Evolutionary conservation across 306 rosid species (phyloP), one percentile per base, ranked within the genome.

Genomic region (Vigna angularis): DNA sequence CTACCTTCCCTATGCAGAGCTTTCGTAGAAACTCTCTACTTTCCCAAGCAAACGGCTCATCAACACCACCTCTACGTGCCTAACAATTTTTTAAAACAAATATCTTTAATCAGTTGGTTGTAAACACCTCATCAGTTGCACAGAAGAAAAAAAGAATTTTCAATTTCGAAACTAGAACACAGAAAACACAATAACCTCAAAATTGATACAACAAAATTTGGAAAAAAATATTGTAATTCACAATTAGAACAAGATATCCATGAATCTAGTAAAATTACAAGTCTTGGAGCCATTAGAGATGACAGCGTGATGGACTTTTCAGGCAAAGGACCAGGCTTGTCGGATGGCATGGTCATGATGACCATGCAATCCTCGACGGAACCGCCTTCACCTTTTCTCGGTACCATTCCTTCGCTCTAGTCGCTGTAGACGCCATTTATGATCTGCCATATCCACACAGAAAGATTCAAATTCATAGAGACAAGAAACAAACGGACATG

Each of bases 1-100:
- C 36, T 48, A 91, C 98, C 98, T 93, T 87, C 85, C 98, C 97
- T 59, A 93, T 83, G 83, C 93, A 87, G 61, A 90, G 93, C 70
- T 91, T 91, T 82, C 98, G 81, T 30, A 93, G 83, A 80, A 73
- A 91, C 79, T 93, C 98, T 66, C 92, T 90, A 86, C 97, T 91
- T 3, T 90, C 89, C 98, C 98, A 93, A 30, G 98, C 98, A 73
- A 88, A 93, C 51, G 98, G 88, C 85, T 93, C 96, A 64, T 93
- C 98, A 5, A 78, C 61, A 28, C 93, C 90, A 40, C 88, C 91
- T 84, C 96, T 86, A 15, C 97, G 85, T 6, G 97, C 98, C 98
- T 91, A 81, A 8, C 24, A 70, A 78, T 38, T 30, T 18, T 30
- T 20, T 6, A 0, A 65, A 80, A 55, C 63, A 32, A 2, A 55